Conservation (phyloP, 1,284 basidiomycete species). For the Ganoderma lingzhi region DNA sequence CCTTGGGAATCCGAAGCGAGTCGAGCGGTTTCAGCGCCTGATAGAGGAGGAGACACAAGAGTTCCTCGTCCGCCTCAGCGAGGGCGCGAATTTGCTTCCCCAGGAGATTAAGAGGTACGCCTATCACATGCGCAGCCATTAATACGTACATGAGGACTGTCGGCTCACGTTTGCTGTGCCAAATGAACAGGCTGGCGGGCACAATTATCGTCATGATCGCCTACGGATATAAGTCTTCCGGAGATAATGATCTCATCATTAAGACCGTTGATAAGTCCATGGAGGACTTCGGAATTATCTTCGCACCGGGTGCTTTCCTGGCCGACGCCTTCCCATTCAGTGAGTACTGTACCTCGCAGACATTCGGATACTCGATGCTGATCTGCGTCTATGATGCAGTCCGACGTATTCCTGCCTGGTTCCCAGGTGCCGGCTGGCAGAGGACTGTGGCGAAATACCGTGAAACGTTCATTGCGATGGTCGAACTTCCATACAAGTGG, state of each 20-base stretch:
- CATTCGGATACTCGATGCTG: background rate
- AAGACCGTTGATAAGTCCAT: slow-evolving; percentile 42
- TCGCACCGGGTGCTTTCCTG: slow-evolving; percentile 40
- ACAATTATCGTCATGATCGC: slow-evolving; percentile 44
- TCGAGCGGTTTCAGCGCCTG: slow-evolving; percentile 36
- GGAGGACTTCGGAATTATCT: slow-evolving; percentile 38
- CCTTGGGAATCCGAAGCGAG: slow-evolving; percentile 38
- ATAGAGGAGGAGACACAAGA: slow-evolving; percentile 37
- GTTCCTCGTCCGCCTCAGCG: slow-evolving; percentile 34
- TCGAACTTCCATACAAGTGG: slow-evolving; percentile 34
- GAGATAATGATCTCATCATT: slow-evolving; percentile 42
- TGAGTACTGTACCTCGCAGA: slow-evolving; percentile 21
- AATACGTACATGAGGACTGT: background rate
- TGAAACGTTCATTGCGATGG: slow-evolving; percentile 32
- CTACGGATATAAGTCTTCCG: slow-evolving; percentile 45
- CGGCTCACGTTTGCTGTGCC: slow-evolving; percentile 14
- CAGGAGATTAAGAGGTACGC: slow-evolving; percentile 39
- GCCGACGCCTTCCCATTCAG: slow-evolving; percentile 43
- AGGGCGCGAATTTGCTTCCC: slow-evolving; percentile 32
- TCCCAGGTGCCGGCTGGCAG: slow-evolving; percentile 41
- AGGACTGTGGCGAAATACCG: slow-evolving; percentile 30
- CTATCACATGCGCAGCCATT: background rate
- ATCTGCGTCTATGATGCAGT: slow-evolving; percentile 21
- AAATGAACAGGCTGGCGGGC: slow-evolving; percentile 39
- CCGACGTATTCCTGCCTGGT: slow-evolving; percentile 39